Conservation (phyloP, 345 rosid genomes). For the Euclidium syriacum region DNA sequence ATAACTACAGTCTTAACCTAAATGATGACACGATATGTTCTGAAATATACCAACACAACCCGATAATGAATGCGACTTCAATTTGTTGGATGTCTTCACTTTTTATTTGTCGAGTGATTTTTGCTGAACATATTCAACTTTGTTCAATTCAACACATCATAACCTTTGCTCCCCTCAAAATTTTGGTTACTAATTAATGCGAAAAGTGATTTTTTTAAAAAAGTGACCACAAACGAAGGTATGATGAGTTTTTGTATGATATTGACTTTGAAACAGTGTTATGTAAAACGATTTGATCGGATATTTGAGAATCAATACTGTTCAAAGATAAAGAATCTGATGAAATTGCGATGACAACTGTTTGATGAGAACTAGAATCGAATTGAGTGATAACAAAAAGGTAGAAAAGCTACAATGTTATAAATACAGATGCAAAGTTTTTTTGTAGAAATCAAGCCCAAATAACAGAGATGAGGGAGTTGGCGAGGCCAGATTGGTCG, state of each 20-base stretch:
- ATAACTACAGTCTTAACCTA: too few species aligned
- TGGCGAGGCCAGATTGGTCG: constrained; percentile 74
- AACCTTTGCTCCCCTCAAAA: too few species aligned
- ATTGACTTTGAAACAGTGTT: neutral
- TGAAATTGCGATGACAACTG: neutral
- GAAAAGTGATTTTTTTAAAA: neutral
- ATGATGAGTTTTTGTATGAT: too few species aligned
- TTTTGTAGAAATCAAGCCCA: constrained; percentile 49
- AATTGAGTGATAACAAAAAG: neutral
- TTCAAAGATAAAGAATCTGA: neutral
- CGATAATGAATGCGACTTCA: too few species aligned
- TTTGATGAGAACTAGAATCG: neutral
- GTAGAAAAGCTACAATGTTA: neutral
- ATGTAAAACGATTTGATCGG: neutral
- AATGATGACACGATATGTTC: too few species aligned
- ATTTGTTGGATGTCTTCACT: too few species aligned
- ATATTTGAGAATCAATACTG: neutral
- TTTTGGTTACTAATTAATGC: neutral
- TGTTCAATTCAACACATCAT: too few species aligned
- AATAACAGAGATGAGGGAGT: constrained; percentile 66
- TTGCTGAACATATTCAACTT: too few species aligned
- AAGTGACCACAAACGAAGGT: neutral
- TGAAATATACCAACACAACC: too few species aligned
- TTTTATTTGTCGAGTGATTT: too few species aligned
- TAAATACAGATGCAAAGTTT: neutral